A percentile compares a stretch with the other conserved stretches of the same genome.
Evolutionary conservation across 2,329 filamentous ascomycete species (phyloP).

Genomic region (Akanthomyces lecanii): DNA sequence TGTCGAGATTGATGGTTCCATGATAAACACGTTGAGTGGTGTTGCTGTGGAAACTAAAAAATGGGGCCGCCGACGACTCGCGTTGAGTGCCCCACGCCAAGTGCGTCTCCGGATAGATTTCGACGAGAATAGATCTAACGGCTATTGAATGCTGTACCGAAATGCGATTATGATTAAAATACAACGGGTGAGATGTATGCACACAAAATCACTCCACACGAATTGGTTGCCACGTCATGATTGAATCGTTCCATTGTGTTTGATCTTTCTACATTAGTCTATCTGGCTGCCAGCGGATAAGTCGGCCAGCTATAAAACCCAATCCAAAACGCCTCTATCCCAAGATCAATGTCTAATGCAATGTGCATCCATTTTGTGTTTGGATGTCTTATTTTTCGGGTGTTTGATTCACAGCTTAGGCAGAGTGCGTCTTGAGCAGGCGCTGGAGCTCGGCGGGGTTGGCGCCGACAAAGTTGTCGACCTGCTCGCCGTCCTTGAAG

Average conservation of each 20-base stretch:
- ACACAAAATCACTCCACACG: too few relatives aligned
- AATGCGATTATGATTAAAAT: too few relatives aligned
- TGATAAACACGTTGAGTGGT: not conserved
- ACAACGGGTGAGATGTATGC: too few relatives aligned
- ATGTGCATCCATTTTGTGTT: not conserved
- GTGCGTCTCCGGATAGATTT: too few relatives aligned
- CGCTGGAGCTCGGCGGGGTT: slow-evolving; percentile 64
- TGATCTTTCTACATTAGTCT: too few relatives aligned
- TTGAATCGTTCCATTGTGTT: too few relatives aligned
- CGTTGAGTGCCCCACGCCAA: slow-evolving; percentile 6
- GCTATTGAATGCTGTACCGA: too few relatives aligned
- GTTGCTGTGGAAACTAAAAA: slow-evolving; percentile 17
- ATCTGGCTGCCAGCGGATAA: too few relatives aligned
- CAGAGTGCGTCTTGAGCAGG: slow-evolving; percentile 30
- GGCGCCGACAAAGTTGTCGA: slow-evolving; percentile 72
- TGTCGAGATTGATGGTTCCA: not conserved
- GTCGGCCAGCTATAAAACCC: too few relatives aligned
- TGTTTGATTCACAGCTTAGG: not conserved
- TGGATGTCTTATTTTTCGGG: not conserved
- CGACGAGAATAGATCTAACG: too few relatives aligned
- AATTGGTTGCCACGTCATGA: too few relatives aligned
- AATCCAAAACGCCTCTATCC: slow-evolving; percentile 8
- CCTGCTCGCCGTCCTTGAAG: slow-evolving; percentile 75
- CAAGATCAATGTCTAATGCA: not conserved
- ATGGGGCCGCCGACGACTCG: not conserved